Conservation (phyloP, 805 yeast genomes). For the Nakazawaea molendinolei region DNA sequence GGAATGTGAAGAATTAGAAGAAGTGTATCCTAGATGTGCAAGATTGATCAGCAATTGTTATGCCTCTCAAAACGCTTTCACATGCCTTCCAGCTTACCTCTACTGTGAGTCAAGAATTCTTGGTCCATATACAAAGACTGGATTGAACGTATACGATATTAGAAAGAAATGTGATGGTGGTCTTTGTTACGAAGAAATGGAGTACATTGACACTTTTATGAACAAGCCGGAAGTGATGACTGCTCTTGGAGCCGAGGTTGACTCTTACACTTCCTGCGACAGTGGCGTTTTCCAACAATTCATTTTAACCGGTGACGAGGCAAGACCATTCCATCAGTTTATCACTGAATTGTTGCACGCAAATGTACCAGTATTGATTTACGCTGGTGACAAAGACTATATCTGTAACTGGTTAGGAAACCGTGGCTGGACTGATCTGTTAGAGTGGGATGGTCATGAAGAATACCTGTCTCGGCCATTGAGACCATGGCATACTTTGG, state of each 20-base stretch:
- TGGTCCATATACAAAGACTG: constrained; percentile 78
- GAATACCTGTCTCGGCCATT: constrained; percentile 31
- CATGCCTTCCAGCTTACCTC: constrained; percentile 86
- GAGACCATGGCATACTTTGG: constrained; percentile 21
- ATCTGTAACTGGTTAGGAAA: constrained; percentile 97
- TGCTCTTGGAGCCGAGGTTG: constrained; percentile 89
- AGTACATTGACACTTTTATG: constrained; percentile 70
- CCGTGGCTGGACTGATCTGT: constrained; percentile 72
- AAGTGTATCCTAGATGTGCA: constrained; percentile 70
- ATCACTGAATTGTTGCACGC: constrained; percentile 67
- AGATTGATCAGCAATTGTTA: constrained; percentile 75
- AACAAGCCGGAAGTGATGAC: constrained; percentile 69
- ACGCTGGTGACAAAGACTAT: constrained; percentile 95
- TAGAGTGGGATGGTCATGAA: constrained; percentile 59
- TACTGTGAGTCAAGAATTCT: constrained; percentile 84
- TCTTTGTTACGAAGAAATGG: constrained; percentile 76
- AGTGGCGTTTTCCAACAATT: constrained; percentile 75
- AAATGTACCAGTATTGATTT: constrained; percentile 75
- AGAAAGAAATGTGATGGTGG: constrained; percentile 59
- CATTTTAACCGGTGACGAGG: constrained; percentile 83
- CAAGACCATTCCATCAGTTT: constrained; percentile 78
- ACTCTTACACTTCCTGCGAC: constrained; percentile 68
- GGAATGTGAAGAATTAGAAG: constrained; percentile 67
- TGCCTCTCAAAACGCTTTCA: constrained; percentile 62
- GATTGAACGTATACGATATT: constrained; percentile 87